These are phyloP conservation scores for Drechmeria coniospora DNA, from an alignment of 2,329 filamentous ascomycete genomes.

Conservation along the genomic window DNA sequence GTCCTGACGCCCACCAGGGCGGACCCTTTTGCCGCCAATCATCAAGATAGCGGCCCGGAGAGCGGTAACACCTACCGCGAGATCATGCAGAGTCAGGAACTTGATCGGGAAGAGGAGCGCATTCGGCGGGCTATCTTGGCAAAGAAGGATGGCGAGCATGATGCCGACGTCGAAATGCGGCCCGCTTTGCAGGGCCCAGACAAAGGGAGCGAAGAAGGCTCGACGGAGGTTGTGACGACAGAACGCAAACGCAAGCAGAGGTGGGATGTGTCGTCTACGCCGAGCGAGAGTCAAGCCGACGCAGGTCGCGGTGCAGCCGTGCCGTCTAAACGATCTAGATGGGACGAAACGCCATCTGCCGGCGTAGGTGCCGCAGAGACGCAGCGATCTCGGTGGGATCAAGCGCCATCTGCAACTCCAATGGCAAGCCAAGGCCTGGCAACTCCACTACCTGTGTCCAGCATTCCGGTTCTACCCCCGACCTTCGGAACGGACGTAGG, in stretches of 20 bases:
- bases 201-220: conserved; percentile 60
- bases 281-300: conserved; percentile 32
- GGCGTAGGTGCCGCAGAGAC: conserved; percentile 45
- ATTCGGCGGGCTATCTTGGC: conserved; percentile 69
- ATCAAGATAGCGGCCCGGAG: conserved; percentile 47
- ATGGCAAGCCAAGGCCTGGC: conserved; percentile 59
- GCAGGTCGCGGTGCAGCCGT: conserved; percentile 34
- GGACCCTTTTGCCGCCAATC: conserved; percentile 69
- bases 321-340: conserved; percentile 65
- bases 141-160: conserved; percentile 45
- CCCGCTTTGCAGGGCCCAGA: conserved; percentile 61
- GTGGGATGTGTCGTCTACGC: conserved; percentile 67
- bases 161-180: conserved; percentile 45
- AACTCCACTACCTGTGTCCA: conserved; percentile 62
- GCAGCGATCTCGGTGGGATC: conserved; percentile 81
- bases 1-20: conserved; percentile 72
- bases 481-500: conserved; percentile 69
- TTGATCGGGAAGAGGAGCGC: conserved; percentile 87
- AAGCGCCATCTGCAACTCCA: conserved; percentile 69
- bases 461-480: conserved; percentile 34
- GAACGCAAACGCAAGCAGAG: conserved; percentile 81
- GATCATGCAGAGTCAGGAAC: conserved; percentile 76
- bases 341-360: conserved; percentile 65
- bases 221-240: conserved; percentile 45
- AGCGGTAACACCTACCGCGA: conserved; percentile 77